Conservation (phyloP, 768 basidiomycete species). For the Rubroboletus satanas region DNA sequence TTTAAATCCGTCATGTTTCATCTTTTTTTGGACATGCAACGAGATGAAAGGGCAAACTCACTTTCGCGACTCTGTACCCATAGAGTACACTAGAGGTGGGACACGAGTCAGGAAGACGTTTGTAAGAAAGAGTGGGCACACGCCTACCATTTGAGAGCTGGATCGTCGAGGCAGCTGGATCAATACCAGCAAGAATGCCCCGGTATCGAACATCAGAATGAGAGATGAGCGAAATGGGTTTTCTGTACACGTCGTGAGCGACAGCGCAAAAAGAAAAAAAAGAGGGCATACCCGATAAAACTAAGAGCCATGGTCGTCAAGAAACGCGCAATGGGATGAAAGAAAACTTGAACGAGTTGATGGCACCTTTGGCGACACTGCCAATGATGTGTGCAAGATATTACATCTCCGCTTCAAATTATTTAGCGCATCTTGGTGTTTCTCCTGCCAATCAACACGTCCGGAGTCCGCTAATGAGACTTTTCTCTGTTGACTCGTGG, state of each 20-base stretch:
- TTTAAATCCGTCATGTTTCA: slow-evolving; percentile 42
- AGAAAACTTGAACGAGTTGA: slow-evolving; percentile 19
- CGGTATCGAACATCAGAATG: slow-evolving; percentile 89
- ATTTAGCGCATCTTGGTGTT: not conserved
- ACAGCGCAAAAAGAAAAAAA: not conserved
- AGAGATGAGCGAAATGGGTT: slow-evolving; percentile 86
- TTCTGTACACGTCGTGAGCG: slow-evolving; percentile 43
- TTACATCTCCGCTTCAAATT: slow-evolving; percentile 31
- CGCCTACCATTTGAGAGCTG: slow-evolving; percentile 76
- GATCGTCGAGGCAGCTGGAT: slow-evolving; percentile 81
- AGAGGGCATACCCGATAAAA: slow-evolving; percentile 61
- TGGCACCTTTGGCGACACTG: slow-evolving; percentile 12
- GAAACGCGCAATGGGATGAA: slow-evolving; percentile 9
- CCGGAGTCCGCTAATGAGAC: not conserved
- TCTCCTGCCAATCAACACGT: not conserved
- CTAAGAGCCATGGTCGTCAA: slow-evolving; percentile 57
- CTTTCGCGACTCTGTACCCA: slow-evolving; percentile 86
- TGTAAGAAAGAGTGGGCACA: not conserved
- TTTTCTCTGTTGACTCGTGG: not conserved
- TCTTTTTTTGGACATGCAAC: slow-evolving; percentile 18
- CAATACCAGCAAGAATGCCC: slow-evolving; percentile 83
- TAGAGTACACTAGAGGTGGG: slow-evolving; percentile 60
- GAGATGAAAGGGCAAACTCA: slow-evolving; percentile 33
- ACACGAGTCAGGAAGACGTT: not conserved
- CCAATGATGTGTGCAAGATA: slow-evolving; percentile 3